Evolutionary conservation across 495 filamentous ascomycete genomes (phyloP).

Genomic region (Bryoglossum gracile): DNA sequence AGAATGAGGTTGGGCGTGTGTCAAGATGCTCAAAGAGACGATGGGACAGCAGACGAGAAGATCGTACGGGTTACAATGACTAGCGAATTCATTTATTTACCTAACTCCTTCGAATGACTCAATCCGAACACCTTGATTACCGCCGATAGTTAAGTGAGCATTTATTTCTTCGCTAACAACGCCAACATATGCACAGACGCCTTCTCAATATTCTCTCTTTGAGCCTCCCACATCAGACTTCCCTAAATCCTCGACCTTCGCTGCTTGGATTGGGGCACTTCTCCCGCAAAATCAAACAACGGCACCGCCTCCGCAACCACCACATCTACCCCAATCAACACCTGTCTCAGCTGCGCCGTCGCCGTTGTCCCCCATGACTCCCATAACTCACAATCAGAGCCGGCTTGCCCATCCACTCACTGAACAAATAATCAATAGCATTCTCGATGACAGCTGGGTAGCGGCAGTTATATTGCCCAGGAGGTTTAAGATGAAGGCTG

Average conservation of each 20-base stretch:
- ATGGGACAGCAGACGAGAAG: too few species aligned
- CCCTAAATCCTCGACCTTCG: conserved; percentile 1
- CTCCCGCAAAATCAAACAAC: conserved; percentile 19
- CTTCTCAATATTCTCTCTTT: conserved; percentile 6
- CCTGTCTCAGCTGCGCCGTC: conserved; percentile 31
- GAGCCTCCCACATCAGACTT: conserved; percentile 4
- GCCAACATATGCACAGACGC: conserved; percentile 7
- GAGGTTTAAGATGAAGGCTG: conserved; percentile 51
- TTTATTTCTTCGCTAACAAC: too few species aligned
- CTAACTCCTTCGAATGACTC: too few species aligned
- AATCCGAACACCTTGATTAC: conserved; percentile 9
- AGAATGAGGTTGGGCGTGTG: too few species aligned
- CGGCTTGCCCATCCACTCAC: conserved; percentile 56
- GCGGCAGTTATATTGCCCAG: conserved; percentile 50
- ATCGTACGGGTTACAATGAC: too few species aligned
- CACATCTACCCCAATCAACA: conserved; percentile 26
- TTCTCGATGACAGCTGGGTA: conserved; percentile 52
- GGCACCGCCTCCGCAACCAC: conserved; percentile 11
- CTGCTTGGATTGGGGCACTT: conserved; percentile 2
- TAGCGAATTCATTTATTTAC: too few species aligned
- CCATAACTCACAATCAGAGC: conserved; percentile 51
- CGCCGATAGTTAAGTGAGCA: too few species aligned
- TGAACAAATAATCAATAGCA: conserved; percentile 52
- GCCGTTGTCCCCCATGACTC: conserved; percentile 40
- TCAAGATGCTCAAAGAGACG: too few species aligned